phyloP scores from a whole-genome alignment of 192 early-diverging fungal species.

The Coemansia umbellata region DNA sequence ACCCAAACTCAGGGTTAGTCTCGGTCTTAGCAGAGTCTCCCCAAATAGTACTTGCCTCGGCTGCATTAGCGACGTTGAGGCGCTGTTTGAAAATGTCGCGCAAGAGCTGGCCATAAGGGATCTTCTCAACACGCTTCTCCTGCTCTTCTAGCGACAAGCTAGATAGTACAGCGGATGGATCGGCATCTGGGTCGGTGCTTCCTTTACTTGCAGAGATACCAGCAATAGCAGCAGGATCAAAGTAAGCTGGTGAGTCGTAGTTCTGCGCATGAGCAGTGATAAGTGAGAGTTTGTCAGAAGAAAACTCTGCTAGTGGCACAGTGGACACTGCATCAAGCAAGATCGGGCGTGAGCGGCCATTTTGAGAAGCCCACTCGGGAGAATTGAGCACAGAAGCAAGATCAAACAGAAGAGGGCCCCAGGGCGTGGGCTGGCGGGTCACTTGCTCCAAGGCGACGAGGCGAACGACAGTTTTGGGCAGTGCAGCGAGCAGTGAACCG shows the following conservation, averaged over 20 bases:
- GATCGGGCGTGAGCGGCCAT: conserved; percentile 32
- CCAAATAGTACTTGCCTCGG: conserved; percentile 69
- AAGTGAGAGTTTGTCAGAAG: conserved; percentile 16
- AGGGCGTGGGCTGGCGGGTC: conserved; percentile 57
- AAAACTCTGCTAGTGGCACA: conserved; percentile 16
- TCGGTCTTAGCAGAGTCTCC: conserved; percentile 48
- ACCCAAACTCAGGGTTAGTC: conserved; percentile 84
- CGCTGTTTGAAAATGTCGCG: conserved; percentile 73
- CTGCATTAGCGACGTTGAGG: conserved; percentile 75
- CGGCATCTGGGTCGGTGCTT: neutral
- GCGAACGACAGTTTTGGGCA: conserved; percentile 64
- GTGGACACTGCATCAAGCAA: conserved; percentile 35
- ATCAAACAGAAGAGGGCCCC: conserved; percentile 84
- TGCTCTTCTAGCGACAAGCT: conserved; percentile 23
- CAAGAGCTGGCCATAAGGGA: conserved; percentile 79
- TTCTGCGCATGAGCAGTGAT: conserved; percentile 14
- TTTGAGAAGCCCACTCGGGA: conserved; percentile 47
- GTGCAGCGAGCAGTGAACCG: conserved; percentile 46
- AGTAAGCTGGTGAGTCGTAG: conserved; percentile 33
- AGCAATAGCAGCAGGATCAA: conserved; percentile 31
- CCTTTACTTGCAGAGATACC: conserved; percentile 16
- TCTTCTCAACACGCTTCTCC: conserved; percentile 55
- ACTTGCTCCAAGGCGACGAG: conserved; percentile 65
- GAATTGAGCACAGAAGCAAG: conserved; percentile 69
- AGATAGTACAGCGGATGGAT: conserved; percentile 14